These are phyloP conservation scores for Tolypocladium tropicale DNA, from an alignment of 2,329 filamentous ascomycete genomes.

Conservation along the genomic window DNA sequence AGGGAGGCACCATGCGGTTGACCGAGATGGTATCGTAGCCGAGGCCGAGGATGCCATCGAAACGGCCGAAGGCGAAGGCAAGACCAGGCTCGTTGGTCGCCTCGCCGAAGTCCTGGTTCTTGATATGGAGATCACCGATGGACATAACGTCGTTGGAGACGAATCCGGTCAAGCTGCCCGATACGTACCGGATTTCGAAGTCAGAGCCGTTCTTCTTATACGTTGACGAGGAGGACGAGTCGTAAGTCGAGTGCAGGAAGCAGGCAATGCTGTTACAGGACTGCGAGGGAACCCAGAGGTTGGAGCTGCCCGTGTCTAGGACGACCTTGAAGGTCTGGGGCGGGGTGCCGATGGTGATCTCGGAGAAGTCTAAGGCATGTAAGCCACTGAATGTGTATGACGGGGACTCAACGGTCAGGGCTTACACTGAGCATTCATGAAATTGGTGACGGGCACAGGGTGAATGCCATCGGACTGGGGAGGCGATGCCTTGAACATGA, in stretches of 20 bases:
- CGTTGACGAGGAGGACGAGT: slow-evolving; percentile 77
- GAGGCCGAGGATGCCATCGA: slow-evolving; percentile 92
- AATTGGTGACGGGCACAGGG: slow-evolving; percentile 87
- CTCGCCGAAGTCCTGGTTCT: slow-evolving; percentile 91
- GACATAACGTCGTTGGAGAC: slow-evolving; percentile 78
- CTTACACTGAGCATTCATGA: slow-evolving; percentile 97
- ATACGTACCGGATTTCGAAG: slow-evolving; percentile 93
- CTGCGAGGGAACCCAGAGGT: slow-evolving; percentile 92
- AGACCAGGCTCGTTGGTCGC: slow-evolving; percentile 91
- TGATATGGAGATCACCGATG: slow-evolving; percentile 83
- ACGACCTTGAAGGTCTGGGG: slow-evolving; percentile 97
- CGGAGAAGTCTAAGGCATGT: slow-evolving; percentile 69
- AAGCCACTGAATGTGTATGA: not conserved
- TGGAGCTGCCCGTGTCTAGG: slow-evolving; percentile 96
- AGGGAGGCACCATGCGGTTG: slow-evolving; percentile 86
- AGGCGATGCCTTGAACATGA: slow-evolving; percentile 69
- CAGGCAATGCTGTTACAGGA: slow-evolving; percentile 93
- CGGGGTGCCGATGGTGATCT: slow-evolving; percentile 85
- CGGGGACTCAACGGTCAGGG: slow-evolving; percentile 6
- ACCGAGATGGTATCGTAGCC: slow-evolving; percentile 96
- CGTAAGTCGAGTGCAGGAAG: slow-evolving; percentile 95
- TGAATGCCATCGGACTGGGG: slow-evolving; percentile 59
- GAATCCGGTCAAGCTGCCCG: slow-evolving; percentile 85
- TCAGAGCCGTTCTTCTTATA: slow-evolving; percentile 89
- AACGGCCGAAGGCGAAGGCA: slow-evolving; percentile 94